These are phyloP conservation scores for Amylocystis lapponica DNA, from an alignment of 768 basidiomycete species.

Conservation along the genomic window DNA sequence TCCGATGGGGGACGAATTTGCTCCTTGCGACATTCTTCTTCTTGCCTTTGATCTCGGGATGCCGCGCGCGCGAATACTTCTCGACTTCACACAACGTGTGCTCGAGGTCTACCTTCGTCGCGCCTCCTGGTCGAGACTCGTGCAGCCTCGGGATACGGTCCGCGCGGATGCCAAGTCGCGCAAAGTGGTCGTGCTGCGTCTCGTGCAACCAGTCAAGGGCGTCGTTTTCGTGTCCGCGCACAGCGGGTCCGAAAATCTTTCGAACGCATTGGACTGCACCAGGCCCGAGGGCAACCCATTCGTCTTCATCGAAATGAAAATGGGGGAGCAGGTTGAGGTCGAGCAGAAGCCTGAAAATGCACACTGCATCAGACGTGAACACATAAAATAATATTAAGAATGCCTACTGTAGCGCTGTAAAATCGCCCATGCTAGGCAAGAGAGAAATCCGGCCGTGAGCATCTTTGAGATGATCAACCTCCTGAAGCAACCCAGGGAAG, in stretches of 20 bases:
- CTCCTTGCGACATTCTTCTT: conserved; percentile 31
- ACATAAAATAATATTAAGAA: conserved; percentile 19
- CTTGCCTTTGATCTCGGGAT: conserved; percentile 36
- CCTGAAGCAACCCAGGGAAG: conserved; percentile 42
- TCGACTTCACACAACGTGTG: conserved; percentile 77
- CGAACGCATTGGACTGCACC: conserved; percentile 62
- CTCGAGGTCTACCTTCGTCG: conserved; percentile 69
- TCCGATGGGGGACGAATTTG: conserved; percentile 12
- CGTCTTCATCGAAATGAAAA: conserved; percentile 57
- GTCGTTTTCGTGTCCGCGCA: conserved; percentile 43
- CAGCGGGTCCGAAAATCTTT: conserved; percentile 53
- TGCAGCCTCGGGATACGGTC: conserved; percentile 20
- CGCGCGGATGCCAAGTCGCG: conserved; percentile 40
- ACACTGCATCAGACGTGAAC: background rate
- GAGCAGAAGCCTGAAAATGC: conserved; percentile 24
- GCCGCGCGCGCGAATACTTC: conserved; percentile 62
- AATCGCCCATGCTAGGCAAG: conserved; percentile 71
- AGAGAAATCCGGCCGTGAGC: conserved; percentile 50
- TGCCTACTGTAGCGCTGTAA: conserved; percentile 66
- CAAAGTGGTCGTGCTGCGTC: conserved; percentile 56
- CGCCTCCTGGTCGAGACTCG: conserved; percentile 17
- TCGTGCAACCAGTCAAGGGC: conserved; percentile 60
- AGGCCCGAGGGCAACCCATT: conserved; percentile 66
- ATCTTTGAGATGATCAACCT: conserved; percentile 54
- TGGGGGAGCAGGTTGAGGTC: conserved; percentile 32